A percentile compares a stretch with the other conserved stretches of the same genome.
Conservation (phyloP, 1,284 basidiomycete genomes). For the Malassezia restricta region DNA sequence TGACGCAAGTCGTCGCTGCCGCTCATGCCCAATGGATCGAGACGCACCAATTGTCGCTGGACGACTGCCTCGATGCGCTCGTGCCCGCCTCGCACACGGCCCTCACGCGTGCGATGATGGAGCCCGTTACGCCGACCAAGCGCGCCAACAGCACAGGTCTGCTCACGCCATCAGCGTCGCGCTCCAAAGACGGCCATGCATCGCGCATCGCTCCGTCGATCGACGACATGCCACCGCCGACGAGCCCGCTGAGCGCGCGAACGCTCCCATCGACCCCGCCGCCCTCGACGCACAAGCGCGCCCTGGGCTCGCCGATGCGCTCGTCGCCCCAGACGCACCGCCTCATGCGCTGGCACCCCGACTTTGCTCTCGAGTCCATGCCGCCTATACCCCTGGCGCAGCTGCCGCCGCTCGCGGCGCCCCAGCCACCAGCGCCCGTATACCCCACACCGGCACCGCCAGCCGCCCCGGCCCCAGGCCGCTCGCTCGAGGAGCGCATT, state of each 20-base stretch:
- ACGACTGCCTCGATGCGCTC: not conserved
- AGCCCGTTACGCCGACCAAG: not conserved
- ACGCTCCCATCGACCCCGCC: not conserved
- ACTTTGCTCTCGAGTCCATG: slow-evolving; percentile 1
- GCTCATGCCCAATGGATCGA: slow-evolving; percentile 25
- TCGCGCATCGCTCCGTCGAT: slow-evolving; percentile 1
- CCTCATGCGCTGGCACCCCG: slow-evolving; percentile 6
- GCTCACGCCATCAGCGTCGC: slow-evolving; percentile 10
- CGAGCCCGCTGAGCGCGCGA: slow-evolving; percentile 1
- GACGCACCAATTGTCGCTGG: slow-evolving; percentile 5
- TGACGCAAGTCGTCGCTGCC: slow-evolving; percentile 21
- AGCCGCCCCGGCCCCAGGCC: not conserved
- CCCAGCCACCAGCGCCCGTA: not conserved
- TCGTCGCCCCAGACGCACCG: not conserved
- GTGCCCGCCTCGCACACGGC: not conserved
- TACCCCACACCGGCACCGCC: not conserved
- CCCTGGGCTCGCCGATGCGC: not conserved
- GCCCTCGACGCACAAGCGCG: not conserved
- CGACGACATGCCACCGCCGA: not conserved
- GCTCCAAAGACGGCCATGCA: slow-evolving; percentile 6
- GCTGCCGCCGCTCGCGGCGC: slow-evolving; percentile 4
- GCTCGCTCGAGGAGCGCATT: slow-evolving; percentile 13
- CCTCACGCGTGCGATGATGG: not conserved
- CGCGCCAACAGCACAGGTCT: not conserved
- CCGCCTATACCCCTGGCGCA: slow-evolving; percentile 4